Conservation (phyloP, 345 rosid genomes). For the Syzygium oleosum region DNA sequence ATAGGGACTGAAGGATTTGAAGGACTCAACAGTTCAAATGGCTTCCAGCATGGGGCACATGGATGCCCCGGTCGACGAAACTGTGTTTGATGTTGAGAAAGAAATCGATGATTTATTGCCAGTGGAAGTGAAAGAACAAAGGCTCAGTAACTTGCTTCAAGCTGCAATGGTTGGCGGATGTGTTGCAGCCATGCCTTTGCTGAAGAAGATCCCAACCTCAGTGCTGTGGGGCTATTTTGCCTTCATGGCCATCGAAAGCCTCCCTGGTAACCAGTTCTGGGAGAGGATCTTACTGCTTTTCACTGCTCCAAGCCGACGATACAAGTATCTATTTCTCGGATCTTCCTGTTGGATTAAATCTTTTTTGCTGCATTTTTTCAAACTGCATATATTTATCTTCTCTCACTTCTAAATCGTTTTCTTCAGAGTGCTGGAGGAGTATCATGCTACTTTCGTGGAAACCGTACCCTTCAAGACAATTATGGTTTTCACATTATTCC, state of each 20-base stretch:
- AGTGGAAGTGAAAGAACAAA: slow-evolving; percentile 91
- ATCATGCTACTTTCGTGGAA: slow-evolving; percentile 77
- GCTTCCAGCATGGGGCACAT: slow-evolving; percentile 6
- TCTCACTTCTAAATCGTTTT: background rate
- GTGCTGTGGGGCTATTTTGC: slow-evolving; percentile 98
- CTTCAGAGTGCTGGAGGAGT: slow-evolving; percentile 65
- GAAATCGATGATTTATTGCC: slow-evolving; percentile 84
- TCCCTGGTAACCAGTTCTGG: slow-evolving; percentile 97
- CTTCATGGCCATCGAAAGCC: slow-evolving; percentile 89
- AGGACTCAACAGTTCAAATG: slow-evolving; percentile 4
- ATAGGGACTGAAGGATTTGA: slow-evolving; percentile 12
- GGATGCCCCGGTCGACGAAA: slow-evolving; percentile 37
- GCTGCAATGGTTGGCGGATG: slow-evolving; percentile 72
- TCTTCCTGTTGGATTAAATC: background rate
- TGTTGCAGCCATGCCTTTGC: slow-evolving; percentile 82
- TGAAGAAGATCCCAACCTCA: slow-evolving; percentile 80
- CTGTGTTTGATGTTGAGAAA: slow-evolving; percentile 68
- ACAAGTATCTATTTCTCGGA: slow-evolving; percentile 48
- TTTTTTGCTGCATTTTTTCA: background rate
- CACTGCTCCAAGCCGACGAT: slow-evolving; percentile 85
- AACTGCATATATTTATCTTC: background rate
- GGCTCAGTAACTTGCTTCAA: slow-evolving; percentile 91
- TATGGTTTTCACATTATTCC: slow-evolving; percentile 68
- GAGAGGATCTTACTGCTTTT: slow-evolving; percentile 80
- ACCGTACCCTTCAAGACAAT: slow-evolving; percentile 83